Base-by-base conservation (phyloP, 495 filamentous ascomycete species). In the Neurospora discreta region DNA sequence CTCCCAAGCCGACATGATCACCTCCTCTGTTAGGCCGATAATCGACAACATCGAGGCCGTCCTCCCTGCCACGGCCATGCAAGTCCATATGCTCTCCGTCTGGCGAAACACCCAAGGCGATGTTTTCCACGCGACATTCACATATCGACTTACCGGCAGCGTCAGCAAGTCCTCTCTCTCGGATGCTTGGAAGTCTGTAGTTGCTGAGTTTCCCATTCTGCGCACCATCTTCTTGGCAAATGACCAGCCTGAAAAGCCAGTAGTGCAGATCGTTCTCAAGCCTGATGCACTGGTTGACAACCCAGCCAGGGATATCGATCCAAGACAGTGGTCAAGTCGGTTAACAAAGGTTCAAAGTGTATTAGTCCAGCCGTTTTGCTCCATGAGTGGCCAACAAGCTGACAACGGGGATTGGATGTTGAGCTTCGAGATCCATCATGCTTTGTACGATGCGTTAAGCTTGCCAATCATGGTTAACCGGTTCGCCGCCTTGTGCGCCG, bases 381-480 rank as follows among this genome's bases (percentile, higher is more conserved):
- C 43, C 11, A 68, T 74, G 52, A 69, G 0, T 1, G 79, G 20
- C 0, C 74, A 46, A 10, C 68, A 42, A 20, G 39, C 70, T 2
- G 71, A 20, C 1, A 26, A 72, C 33, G 74, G 39, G 42, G 71
- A 58, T 38, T 81, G 71, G 77, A 39, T 67, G 0, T 33, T 86
- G 11, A 73, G 77, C 11, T 75, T 92, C 3, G 84, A 82, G 9
- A 86, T 93, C 13, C 89, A 93, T 71, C 93, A 97, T 79, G 91
- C 92, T 5, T 78, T 95, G 6, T 95, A 93, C 74, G 93, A 97
- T 80, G 91, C 90, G 1, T 80, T 90, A 58, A 90, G 91, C 68
- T 79, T 95, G 15, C 81, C 86, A 3, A 72, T 82, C 11, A 85
- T 95, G 18, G 73, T 80, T 72, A 58, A 70, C 38, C 73, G 77